Evolutionary conservation across 2,329 filamentous ascomycete genomes (phyloP), one percentile per base, ranked within the genome.

Genomic region (Talaromyces atroroseus): DNA sequence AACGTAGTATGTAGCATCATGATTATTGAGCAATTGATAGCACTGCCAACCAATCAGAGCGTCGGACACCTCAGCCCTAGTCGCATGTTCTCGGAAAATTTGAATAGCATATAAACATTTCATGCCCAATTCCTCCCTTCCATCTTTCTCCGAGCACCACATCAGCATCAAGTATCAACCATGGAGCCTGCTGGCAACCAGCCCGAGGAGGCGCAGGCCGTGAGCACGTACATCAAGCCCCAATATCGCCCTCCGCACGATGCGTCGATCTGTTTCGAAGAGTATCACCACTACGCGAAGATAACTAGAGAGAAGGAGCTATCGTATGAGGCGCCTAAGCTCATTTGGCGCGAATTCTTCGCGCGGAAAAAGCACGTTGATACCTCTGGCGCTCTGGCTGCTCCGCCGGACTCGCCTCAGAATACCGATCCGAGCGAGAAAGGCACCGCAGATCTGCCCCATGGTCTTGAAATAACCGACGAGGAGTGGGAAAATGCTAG

Each of bases 401-500:
- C 38, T 2, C 45, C 47, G 5, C n/a, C 3, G 5, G 36, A 44
- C 44, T 5, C 36, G 18, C 8, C n/a, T 23, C 20, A 5, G 12
- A 48, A 18, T 29, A 24, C 36, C 23, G 45, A 11, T 14, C 45
- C 51, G 20, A 34, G 4, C 7, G 23, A 56, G 11, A 54, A 50
- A 18, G 42, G 52, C 34, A 48, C 45, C 6, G 40, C 24, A 18
- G 32, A 24, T 20, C 38, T 36, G 2, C 34, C 48, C 20, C 23
- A 58, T 40, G 32, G 42, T 12, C 32, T 47, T 2, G 40, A 51
- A 16, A 64, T 76, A 26, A 66, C 65, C 2, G 70, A 75, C 16
- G 68, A 73, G 3, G 78, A 81, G 58, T 80, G 78, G 78, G 68
- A 66, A 21, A 75, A 75, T 52, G 78, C 78, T 2, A 74, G 72